Conservation (phyloP, 139 green algal species). For the Chlamydomonas sp. region DNA sequence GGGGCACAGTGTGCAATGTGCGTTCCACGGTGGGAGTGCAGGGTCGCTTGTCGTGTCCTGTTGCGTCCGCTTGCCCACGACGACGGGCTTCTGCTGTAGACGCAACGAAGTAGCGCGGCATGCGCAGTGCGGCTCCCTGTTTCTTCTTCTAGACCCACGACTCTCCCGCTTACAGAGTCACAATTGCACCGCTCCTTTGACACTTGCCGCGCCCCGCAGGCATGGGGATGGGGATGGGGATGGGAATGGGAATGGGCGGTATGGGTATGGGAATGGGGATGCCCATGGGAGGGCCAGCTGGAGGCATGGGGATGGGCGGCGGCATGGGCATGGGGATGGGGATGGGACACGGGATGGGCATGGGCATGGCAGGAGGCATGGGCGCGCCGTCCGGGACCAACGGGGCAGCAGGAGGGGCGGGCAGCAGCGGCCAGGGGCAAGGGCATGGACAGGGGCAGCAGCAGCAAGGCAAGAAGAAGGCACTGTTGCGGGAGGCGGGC, state of each 20-base stretch:
- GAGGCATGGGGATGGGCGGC: constrained; percentile 23
- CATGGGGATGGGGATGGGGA: constrained; percentile 17
- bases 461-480: constrained; percentile 42
- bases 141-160: no score
- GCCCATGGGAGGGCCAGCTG: no score
- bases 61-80: no score
- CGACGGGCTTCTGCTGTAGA: no score
- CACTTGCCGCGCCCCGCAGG: not conserved
- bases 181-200: no score
- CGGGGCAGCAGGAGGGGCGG: not conserved
- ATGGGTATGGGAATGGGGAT: constrained; percentile 9
- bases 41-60: no score
- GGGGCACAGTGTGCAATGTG: no score
- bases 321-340: constrained; percentile 33
- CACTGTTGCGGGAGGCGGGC: constrained; percentile 59
- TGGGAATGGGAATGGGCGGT: not conserved
- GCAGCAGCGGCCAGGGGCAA: constrained; percentile 4
- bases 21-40: no score
- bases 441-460: not conserved
- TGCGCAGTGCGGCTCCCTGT: no score
- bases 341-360: constrained; percentile 17
- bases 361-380: constrained; percentile 15
- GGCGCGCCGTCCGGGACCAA: constrained; percentile 18
- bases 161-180: no score
- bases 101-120: no score